These are phyloP conservation scores for Gautieria morchelliformis DNA, from an alignment of 768 basidiomycete genomes.

Conservation along the genomic window DNA sequence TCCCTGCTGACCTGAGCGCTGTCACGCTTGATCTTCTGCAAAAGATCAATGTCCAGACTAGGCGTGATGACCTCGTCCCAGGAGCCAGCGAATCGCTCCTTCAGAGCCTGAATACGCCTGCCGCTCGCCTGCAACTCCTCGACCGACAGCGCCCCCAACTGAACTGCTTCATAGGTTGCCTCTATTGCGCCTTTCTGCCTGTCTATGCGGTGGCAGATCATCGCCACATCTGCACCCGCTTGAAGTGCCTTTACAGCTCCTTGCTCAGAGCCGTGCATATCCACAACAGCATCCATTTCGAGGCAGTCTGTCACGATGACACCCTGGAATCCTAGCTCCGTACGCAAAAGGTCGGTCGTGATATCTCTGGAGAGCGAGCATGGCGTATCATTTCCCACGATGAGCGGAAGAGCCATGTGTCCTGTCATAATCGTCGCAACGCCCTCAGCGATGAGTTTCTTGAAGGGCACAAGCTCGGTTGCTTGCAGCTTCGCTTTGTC, in stretches of 20 bases:
- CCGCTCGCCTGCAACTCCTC: slow-evolving; percentile 34
- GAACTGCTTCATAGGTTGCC: slow-evolving; percentile 40
- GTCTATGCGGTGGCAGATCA: slow-evolving; percentile 59
- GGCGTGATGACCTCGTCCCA: slow-evolving; percentile 32
- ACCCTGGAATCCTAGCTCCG: slow-evolving; percentile 41
- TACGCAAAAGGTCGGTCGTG: slow-evolving; percentile 42
- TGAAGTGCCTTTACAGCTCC: slow-evolving; percentile 48
- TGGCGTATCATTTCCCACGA: slow-evolving; percentile 46
- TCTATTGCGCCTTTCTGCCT: slow-evolving; percentile 46
- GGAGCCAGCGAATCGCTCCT: slow-evolving; percentile 36
- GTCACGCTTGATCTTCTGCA: slow-evolving; percentile 27
- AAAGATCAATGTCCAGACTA: slow-evolving; percentile 17
- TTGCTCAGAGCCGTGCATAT: slow-evolving; percentile 36
- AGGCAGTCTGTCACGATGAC: slow-evolving; percentile 67
- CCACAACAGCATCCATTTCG: slow-evolving; percentile 65
- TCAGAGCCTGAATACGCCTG: slow-evolving; percentile 38
- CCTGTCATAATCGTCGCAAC: slow-evolving; percentile 62
- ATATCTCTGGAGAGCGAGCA: slow-evolving; percentile 47
- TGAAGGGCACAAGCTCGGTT: slow-evolving; percentile 55
- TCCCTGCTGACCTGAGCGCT: slow-evolving; percentile 34
- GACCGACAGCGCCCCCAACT: slow-evolving; percentile 30
- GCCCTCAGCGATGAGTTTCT: slow-evolving; percentile 28
- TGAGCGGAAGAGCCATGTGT: slow-evolving; percentile 57
- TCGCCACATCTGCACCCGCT: slow-evolving; percentile 63
- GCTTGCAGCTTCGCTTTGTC: slow-evolving; percentile 28